Conservation (phyloP, 495 filamentous ascomycete genomes). For the Podospora pseudoanserina region DNA sequence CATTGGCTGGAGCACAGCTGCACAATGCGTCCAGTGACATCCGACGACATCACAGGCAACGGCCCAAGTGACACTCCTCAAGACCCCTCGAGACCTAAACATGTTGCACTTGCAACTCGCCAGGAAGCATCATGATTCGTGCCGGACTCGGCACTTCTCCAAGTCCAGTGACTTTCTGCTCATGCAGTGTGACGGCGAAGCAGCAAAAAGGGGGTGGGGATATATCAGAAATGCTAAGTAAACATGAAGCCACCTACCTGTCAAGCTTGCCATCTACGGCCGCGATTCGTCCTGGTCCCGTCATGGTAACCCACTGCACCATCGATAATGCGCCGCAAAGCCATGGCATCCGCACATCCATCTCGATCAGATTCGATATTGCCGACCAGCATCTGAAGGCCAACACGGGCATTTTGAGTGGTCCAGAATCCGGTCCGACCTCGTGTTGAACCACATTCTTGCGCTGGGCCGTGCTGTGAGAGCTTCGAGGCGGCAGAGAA, state of each 20-base stretch:
- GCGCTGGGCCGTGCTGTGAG: constrained; percentile 16
- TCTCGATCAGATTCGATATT: constrained; percentile 62
- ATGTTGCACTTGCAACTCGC: constrained; percentile 36
- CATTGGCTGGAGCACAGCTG: constrained; percentile 26
- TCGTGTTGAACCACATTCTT: constrained; percentile 21
- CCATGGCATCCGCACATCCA: constrained; percentile 83
- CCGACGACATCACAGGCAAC: not conserved
- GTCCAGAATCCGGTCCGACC: constrained; percentile 18
- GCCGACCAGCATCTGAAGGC: constrained; percentile 71
- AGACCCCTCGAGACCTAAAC: constrained; percentile 18
- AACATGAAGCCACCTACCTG: constrained; percentile 63
- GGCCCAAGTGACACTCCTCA: not conserved
- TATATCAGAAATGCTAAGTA: constrained; percentile 14
- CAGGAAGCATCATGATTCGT: constrained; percentile 23
- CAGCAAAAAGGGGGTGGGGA: constrained; percentile 10
- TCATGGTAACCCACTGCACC: constrained; percentile 64
- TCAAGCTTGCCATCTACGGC: constrained; percentile 73
- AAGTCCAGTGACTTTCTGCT: constrained; percentile 39
- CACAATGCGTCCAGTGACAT: constrained; percentile 23
- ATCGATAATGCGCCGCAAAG: constrained; percentile 66
- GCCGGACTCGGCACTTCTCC: constrained; percentile 18
- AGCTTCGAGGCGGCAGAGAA: constrained; percentile 48
- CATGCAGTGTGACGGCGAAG: constrained; percentile 40
- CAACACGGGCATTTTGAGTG: constrained; percentile 63
- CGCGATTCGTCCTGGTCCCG: constrained; percentile 70